Conservation (phyloP, 495 filamentous ascomycete genomes). For the Aspergillus baeticus region DNA sequence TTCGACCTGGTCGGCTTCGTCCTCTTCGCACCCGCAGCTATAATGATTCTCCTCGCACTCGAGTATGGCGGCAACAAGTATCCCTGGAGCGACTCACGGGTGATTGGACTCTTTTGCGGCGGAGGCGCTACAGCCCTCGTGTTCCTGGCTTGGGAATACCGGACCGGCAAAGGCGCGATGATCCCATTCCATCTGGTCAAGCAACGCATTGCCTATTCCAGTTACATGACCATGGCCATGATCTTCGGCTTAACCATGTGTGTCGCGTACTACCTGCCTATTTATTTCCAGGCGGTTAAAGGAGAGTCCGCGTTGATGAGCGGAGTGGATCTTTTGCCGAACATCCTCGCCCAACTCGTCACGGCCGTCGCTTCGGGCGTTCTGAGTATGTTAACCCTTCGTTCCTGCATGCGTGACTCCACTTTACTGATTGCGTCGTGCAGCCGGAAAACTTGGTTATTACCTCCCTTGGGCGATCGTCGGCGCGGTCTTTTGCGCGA, state of each 20-base stretch:
- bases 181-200: constrained; percentile 16
- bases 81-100: constrained; percentile 5
- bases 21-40: constrained; percentile 41
- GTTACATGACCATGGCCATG: constrained; percentile 15
- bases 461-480: constrained; percentile 44
- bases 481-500: constrained; percentile 18
- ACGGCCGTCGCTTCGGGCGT: constrained; percentile 45
- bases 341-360: constrained; percentile 50
- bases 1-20: constrained; percentile 46
- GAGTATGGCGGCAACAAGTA: constrained; percentile 40
- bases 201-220: constrained; percentile 31
- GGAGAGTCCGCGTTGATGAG: constrained; percentile 29
- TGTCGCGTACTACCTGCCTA: constrained; percentile 30
- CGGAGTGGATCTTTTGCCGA: constrained; percentile 40
- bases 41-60: constrained; percentile 52
- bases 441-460: constrained; percentile 40
- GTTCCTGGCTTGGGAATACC: constrained; percentile 2
- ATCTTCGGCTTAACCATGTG: constrained; percentile 15
- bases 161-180: neutral
- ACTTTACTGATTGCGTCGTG: neutral
- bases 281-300: constrained; percentile 43
- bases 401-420: neutral
- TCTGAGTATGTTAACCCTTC: constrained; percentile 25
- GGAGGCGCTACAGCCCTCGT: neutral
- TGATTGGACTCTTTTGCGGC: constrained; percentile 3